Conservation (phyloP, 177 flowering plant genomes). For the Vitis hybrid region DNA sequence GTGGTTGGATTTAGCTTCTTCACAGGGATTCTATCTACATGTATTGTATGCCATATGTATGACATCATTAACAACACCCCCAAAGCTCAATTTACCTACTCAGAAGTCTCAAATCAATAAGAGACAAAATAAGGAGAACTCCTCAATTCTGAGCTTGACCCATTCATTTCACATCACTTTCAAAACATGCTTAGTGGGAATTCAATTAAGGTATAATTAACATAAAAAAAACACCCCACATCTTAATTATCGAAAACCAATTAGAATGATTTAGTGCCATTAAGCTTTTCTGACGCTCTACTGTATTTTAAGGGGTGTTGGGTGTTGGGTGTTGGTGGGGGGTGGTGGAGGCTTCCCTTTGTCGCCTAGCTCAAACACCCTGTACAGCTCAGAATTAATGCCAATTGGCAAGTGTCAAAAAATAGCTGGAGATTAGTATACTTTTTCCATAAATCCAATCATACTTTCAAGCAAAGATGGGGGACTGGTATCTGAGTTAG, state of each 20-base stretch:
- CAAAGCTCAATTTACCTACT: slow-evolving; percentile 1
- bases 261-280: slow-evolving; percentile 3
- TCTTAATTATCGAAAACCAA: slow-evolving; percentile 5
- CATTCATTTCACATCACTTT: slow-evolving; percentile 16
- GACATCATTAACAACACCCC: not conserved
- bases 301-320: slow-evolving; percentile 11
- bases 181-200: slow-evolving; percentile 11
- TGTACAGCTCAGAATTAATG: not conserved
- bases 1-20: too few relatives aligned
- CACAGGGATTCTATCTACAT: not conserved
- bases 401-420: slow-evolving; percentile 23
- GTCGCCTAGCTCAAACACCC: slow-evolving; percentile 22
- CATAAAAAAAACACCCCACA: slow-evolving; percentile 6
- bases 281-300: slow-evolving; percentile 16
- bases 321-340: slow-evolving; percentile 21
- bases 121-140: not conserved
- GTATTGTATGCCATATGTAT: not conserved
- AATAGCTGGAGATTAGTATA: slow-evolving; percentile 2
- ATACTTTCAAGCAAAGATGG: slow-evolving; percentile 37
- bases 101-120: not conserved
- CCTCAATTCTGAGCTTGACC: slow-evolving; percentile 20
- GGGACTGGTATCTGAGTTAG: not conserved
- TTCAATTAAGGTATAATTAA: slow-evolving; percentile 14
- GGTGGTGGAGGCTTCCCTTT: slow-evolving; percentile 31
- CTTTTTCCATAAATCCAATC: slow-evolving; percentile 7